Base-by-base conservation (phyloP, 441 rosid genomes). In the Euphorbia celastroides region DNA sequence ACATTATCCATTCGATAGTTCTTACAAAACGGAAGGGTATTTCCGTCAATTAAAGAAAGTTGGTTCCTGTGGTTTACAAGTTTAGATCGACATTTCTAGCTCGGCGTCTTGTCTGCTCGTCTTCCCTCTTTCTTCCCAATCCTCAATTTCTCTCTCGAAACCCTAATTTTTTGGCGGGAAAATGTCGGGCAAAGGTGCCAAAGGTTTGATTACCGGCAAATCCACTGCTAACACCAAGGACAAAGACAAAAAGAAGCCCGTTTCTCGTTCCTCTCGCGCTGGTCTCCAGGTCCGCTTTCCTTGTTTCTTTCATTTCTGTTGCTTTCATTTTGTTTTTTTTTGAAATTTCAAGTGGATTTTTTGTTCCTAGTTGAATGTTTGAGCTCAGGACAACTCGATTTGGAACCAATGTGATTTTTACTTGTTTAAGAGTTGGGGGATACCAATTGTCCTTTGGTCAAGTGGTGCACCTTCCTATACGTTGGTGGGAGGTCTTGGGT, bases 151-250 rank as follows among this genome's bases (percentile, higher is more conserved):
- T 42, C 19, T 64, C n/a, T 34, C 46, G 54, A 62, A 74, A 19
- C 50, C 44, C 62, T 42, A 25, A 13, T 3, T 26, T 58, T 68
- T 68, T 74, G 56, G 60, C 34, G 66, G 48, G 80, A 84, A 70
- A 79, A 92, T 92, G 98, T 86, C 98, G 27, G 98, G 98, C 25
- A 92, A 92, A 76, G 98, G 98, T 65, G 98, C 98, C 0, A 92
- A 92, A 57, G 96, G 98, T 1, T 77, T 92, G 87, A 84, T 84
- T 28, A 88, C 87, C 52, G 91, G 91, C 50, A 88, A 90, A 80
- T 78, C 96, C 22, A 74, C 79, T 6, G n/a, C 69, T 57, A 85
- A 72, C 73, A 87, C 72, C 34, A 89, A 89, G 75, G 93, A 85
- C 55, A 89, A 87, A 82, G 96, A 92, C 77, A 92, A 92, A 86